phyloP scores from a whole-genome alignment of 805 yeast species.

The Starmerella ratchasimensis region DNA sequence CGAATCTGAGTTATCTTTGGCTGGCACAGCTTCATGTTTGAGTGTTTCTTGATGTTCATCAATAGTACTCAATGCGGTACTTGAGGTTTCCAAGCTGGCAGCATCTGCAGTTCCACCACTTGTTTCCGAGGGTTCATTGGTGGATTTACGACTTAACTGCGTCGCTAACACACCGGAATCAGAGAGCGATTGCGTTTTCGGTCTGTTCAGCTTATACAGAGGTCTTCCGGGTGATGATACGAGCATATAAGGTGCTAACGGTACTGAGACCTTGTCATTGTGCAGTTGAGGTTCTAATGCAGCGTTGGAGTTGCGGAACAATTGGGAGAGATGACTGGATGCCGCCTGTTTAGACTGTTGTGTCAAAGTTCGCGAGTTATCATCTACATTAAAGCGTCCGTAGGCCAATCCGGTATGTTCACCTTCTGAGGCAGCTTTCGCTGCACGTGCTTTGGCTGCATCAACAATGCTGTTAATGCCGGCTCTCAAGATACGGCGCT shows the following conservation, averaged over 20 bases:
- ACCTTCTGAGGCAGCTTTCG: constrained; percentile 2
- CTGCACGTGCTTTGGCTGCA: constrained; percentile 11
- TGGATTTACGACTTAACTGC: too few relatives aligned
- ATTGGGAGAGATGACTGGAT: constrained; percentile 14
- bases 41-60: too few relatives aligned
- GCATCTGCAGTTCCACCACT: too few relatives aligned
- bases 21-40: too few relatives aligned
- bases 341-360: constrained; percentile 17
- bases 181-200: neutral
- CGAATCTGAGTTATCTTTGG: too few relatives aligned
- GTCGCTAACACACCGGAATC: too few relatives aligned
- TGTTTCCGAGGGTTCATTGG: too few relatives aligned
- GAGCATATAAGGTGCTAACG: constrained; percentile 16
- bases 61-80: too few relatives aligned
- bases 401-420: neutral
- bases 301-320: constrained; percentile 18
- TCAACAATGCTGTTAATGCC: constrained; percentile 16
- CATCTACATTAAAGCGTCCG: neutral
- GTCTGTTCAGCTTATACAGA: constrained; percentile 4
- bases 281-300: constrained; percentile 13
- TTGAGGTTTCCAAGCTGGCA: too few relatives aligned
- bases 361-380: constrained; percentile 9
- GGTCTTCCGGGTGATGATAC: constrained; percentile 20
- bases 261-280: constrained; percentile 13
- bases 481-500: constrained; percentile 39